phyloP scores from a whole-genome alignment of 768 basidiomycete species.

The Psilocybe cyanescens region DNA sequence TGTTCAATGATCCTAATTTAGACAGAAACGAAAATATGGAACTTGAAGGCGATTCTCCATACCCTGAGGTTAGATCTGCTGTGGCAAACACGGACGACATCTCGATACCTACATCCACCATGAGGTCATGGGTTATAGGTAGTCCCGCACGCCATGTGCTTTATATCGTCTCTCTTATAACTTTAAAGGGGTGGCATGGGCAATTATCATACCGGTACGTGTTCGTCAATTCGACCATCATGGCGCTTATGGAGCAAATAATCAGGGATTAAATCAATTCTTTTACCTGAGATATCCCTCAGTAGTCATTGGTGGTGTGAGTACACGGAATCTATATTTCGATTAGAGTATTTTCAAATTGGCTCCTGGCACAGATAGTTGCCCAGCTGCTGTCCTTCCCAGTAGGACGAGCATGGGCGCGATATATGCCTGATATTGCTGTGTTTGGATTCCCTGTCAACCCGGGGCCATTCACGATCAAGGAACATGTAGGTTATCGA shows the following conservation, averaged over 20 bases:
- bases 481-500: conserved; percentile 49
- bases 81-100: conserved; percentile 68
- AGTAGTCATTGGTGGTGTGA: conserved; percentile 35
- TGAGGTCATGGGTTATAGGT: conserved; percentile 53
- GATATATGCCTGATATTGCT: conserved; percentile 50
- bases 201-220: conserved; percentile 1
- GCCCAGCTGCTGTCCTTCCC: conserved; percentile 77
- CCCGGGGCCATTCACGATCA: conserved; percentile 74
- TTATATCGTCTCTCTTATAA: background rate
- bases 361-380: conserved; percentile 42
- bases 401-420: conserved; percentile 58
- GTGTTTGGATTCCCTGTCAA: conserved; percentile 66
- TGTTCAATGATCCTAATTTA: conserved; percentile 1
- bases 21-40: background rate
- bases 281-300: conserved; percentile 53
- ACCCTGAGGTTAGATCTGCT: conserved; percentile 71
- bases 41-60: conserved; percentile 39
- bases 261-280: conserved; percentile 55
- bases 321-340: conserved; percentile 14
- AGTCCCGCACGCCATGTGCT: background rate
- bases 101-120: conserved; percentile 52
- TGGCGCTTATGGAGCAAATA: conserved; percentile 41
- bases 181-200: background rate
- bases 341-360: background rate
- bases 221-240: background rate